Evolutionary conservation across 2,329 filamentous ascomycete species (phyloP).

Genomic region (Lachnellula arida): DNA sequence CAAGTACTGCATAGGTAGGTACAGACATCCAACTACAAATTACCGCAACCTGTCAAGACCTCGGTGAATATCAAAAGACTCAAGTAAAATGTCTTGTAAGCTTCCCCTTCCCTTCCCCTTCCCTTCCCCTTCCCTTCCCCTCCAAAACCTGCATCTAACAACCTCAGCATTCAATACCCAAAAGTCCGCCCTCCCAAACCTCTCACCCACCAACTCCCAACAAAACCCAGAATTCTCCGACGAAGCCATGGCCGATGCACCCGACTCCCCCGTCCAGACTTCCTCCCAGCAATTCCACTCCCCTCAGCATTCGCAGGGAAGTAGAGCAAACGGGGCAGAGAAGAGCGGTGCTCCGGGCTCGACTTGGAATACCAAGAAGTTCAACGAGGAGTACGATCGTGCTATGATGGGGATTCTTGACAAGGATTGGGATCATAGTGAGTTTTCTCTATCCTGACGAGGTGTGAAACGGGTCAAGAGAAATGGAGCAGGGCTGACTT

Average conservation of each 20-base stretch:
- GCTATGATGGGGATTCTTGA: conserved; percentile 47
- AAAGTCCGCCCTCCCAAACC: background rate
- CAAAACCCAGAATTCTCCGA: conserved; percentile 6
- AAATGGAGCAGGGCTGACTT: background rate
- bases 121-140: background rate
- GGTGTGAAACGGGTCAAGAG: background rate
- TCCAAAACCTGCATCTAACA: background rate
- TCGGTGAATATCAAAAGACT: background rate
- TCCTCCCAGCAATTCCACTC: conserved; percentile 1
- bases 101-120: too few species aligned
- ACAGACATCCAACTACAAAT: background rate
- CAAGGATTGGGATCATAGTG: conserved; percentile 45
- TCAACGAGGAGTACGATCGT: conserved; percentile 48
- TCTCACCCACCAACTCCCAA: background rate
- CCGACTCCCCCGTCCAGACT: conserved; percentile 24
- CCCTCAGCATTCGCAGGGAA: conserved; percentile 1
- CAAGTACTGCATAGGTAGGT: too few species aligned
- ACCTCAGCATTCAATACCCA: conserved; percentile 1
- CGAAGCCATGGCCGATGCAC: conserved; percentile 24
- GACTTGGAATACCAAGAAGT: conserved; percentile 52
- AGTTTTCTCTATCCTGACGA: conserved; percentile 17
- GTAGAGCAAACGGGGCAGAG: conserved; percentile 20
- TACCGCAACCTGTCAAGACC: background rate
- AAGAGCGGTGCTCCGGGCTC: conserved; percentile 39
- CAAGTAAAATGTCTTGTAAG: background rate